These are phyloP conservation scores for Kalaharituber pfeilii DNA, from an alignment of 2,329 filamentous ascomycete genomes.

Conservation along the genomic window DNA sequence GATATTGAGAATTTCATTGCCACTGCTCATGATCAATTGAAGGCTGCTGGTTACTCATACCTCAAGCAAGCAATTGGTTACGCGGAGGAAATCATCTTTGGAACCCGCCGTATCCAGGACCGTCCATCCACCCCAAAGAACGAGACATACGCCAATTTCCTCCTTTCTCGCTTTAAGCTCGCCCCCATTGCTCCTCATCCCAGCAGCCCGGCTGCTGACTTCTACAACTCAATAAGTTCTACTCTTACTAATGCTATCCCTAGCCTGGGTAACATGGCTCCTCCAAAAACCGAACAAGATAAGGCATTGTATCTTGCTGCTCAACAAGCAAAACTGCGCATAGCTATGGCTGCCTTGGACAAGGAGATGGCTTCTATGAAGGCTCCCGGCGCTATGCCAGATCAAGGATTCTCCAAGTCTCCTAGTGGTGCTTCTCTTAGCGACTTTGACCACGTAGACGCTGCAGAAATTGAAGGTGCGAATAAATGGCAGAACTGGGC, in stretches of 20 bases:
- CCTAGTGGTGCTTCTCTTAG: constrained; percentile 14
- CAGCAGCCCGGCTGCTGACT: constrained; percentile 39
- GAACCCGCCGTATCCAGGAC: constrained; percentile 44
- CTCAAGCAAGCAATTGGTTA: constrained; percentile 53
- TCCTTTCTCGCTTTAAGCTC: constrained; percentile 74
- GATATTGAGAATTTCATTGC: constrained; percentile 85
- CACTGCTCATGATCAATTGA: constrained; percentile 59
- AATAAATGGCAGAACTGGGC: constrained; percentile 5
- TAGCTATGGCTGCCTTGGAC: constrained; percentile 16
- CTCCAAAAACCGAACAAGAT: constrained; percentile 14
- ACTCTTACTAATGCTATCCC: constrained; percentile 30
- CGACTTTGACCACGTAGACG: constrained; percentile 17
- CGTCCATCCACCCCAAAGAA: constrained; percentile 33
- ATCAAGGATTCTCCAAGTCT: constrained; percentile 10
- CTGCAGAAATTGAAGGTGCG: constrained; percentile 13
- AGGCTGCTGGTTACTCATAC: constrained; percentile 58
- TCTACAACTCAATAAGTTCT: constrained; percentile 60
- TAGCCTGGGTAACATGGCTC: constrained; percentile 12
- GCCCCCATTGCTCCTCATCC: constrained; percentile 43
- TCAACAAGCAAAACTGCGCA: constrained; percentile 16
- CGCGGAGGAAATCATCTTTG: constrained; percentile 61
- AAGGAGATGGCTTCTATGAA: constrained; percentile 15
- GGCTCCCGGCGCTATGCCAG: constrained; percentile 1
- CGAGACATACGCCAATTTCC: constrained; percentile 54
- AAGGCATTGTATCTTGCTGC: constrained; percentile 18